phyloP scores from a whole-genome alignment of 495 filamentous ascomycete genomes.

The Emericellopsis terricola region DNA sequence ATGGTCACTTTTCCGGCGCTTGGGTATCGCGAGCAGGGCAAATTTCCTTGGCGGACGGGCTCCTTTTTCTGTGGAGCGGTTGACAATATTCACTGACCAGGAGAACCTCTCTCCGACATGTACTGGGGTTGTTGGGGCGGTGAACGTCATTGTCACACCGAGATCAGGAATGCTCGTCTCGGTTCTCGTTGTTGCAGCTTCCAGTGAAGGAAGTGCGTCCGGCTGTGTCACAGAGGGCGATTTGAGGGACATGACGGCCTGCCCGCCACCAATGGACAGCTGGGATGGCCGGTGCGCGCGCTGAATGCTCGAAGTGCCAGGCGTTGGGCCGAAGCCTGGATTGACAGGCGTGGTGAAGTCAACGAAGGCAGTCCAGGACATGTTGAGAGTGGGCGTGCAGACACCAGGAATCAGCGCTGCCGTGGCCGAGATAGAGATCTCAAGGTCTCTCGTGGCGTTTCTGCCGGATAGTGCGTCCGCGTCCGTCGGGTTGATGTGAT shows the following conservation, averaged over 20 bases:
- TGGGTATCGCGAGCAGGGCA: slow-evolving; percentile 60
- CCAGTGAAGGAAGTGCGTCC: slow-evolving; percentile 33
- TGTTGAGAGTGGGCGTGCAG: slow-evolving; percentile 55
- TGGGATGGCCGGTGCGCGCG: slow-evolving; percentile 45
- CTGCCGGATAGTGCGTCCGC: slow-evolving; percentile 33
- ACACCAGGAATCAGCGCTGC: slow-evolving; percentile 36
- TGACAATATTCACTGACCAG: slow-evolving; percentile 85
- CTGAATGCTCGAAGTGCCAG: slow-evolving; percentile 38
- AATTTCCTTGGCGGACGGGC: slow-evolving; percentile 44
- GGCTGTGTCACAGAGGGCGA: slow-evolving; percentile 28
- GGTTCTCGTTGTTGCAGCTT: slow-evolving; percentile 24
- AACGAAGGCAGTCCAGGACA: slow-evolving; percentile 66
- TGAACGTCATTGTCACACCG: slow-evolving; percentile 57
- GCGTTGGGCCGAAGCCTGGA: slow-evolving; percentile 28
- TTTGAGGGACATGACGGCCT: slow-evolving; percentile 23
- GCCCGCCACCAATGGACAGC: slow-evolving; percentile 29
- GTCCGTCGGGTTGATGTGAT: slow-evolving; percentile 51
- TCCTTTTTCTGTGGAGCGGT: slow-evolving; percentile 32
- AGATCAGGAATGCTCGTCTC: slow-evolving; percentile 36
- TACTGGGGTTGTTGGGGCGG: slow-evolving; percentile 32
- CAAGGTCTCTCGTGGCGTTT: slow-evolving; percentile 27
- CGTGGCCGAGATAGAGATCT: slow-evolving; percentile 46
- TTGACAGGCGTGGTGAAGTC: slow-evolving; percentile 62
- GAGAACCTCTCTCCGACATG: slow-evolving; percentile 57
- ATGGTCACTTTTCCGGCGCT: slow-evolving; percentile 48